Conservation (phyloP, 2,329 filamentous ascomycete species). For the Scedosporium dehoogii region DNA sequence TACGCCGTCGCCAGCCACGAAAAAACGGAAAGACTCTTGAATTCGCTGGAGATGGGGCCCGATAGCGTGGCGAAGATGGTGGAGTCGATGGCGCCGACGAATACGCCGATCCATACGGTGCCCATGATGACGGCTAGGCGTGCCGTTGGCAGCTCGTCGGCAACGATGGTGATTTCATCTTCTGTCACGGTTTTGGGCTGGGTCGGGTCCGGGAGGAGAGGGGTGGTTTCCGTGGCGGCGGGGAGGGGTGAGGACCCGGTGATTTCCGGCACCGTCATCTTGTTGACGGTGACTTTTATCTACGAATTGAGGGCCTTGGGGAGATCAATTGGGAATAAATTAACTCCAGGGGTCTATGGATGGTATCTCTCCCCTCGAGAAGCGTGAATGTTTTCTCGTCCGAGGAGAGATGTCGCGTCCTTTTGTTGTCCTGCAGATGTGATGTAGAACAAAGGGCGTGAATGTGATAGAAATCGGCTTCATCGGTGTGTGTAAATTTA, state of each 20-base stretch:
- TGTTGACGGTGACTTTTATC: too few species aligned
- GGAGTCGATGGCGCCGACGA: constrained; percentile 57
- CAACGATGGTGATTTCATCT: constrained; percentile 37
- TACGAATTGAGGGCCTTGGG: too few species aligned
- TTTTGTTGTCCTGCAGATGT: too few species aligned
- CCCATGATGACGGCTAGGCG: constrained; percentile 45
- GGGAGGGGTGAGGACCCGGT: background rate
- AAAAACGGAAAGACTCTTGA: constrained; percentile 68
- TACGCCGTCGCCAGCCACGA: constrained; percentile 87
- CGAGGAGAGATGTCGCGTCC: background rate
- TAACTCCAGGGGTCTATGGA: background rate
- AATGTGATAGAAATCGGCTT: too few species aligned
- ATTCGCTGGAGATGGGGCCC: constrained; percentile 73
- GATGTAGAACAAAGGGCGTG: too few species aligned
- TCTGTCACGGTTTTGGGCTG: constrained; percentile 13
- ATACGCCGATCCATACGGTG: constrained; percentile 49
- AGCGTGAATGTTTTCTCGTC: background rate
- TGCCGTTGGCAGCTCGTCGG: constrained; percentile 34
- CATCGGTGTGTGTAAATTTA: too few species aligned
- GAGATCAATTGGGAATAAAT: background rate
- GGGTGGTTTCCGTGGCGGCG: background rate
- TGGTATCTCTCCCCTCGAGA: background rate
- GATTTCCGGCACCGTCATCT: too few species aligned
- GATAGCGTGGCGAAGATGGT: constrained; percentile 82
- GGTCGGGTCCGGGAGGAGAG: background rate